Percentiles rank a stretch among this genome's conserved stretches.
Conservation (phyloP, 768 basidiomycete species). For the Kwoniella sp. region DNA sequence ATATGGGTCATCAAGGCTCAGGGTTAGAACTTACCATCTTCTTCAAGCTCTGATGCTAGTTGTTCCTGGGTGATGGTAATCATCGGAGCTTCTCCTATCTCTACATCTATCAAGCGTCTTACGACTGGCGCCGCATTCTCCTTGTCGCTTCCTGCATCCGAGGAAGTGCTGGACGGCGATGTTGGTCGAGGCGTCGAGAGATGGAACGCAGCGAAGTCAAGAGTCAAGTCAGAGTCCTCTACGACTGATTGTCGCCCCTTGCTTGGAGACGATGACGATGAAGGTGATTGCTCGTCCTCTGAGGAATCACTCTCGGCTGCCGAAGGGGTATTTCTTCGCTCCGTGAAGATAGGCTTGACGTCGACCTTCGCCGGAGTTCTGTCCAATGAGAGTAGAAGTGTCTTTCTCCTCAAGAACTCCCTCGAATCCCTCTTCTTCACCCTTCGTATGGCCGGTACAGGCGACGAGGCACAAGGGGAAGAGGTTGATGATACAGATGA, state of each 20-base stretch:
- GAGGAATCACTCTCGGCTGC: slow-evolving; percentile 12
- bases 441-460: slow-evolving; percentile 7
- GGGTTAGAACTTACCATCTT: slow-evolving; percentile 13
- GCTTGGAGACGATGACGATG: slow-evolving; percentile 1
- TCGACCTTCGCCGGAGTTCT: not conserved
- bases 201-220: slow-evolving; percentile 31
- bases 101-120: not conserved
- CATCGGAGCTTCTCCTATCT: not conserved
- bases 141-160: slow-evolving; percentile 40
- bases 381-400: slow-evolving; percentile 23
- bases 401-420: slow-evolving; percentile 43
- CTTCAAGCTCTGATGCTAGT: not conserved
- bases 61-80: not conserved
- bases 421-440: slow-evolving; percentile 44
- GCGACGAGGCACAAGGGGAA: not conserved
- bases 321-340: slow-evolving; percentile 3
- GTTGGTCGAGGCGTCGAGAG: slow-evolving; percentile 16
- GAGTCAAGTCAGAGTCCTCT: slow-evolving; percentile 31
- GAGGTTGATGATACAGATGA: not conserved
- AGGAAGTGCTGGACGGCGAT: not conserved
- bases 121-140: slow-evolving; percentile 17
- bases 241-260: not conserved
- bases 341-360: slow-evolving; percentile 1
- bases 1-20: not conserved
- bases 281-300: slow-evolving; percentile 6